A percentile compares a stretch with the other conserved stretches of the same genome.
phyloP scores from a whole-genome alignment of 2,329 filamentous ascomycete genomes.

The Hypomyces rosellus region DNA sequence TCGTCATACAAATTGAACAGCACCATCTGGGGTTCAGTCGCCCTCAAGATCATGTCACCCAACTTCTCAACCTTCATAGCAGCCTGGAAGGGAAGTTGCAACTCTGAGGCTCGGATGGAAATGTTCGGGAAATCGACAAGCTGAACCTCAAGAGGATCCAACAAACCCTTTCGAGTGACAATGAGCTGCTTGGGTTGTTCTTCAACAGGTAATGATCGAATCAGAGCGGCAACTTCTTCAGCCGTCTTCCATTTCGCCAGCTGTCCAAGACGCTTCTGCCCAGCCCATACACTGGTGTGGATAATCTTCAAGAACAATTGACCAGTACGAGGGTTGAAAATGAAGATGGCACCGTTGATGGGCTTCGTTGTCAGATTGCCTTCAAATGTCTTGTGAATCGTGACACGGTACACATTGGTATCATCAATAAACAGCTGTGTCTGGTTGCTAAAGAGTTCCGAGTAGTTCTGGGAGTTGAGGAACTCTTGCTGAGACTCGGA shows the following conservation, averaged over 20 bases:
- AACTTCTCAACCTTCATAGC: constrained; percentile 99
- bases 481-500: constrained; percentile 99
- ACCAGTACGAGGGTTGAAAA: constrained; percentile 98
- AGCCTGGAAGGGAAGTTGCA: constrained; percentile 97
- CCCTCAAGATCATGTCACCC: constrained; percentile 96
- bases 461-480: constrained; percentile 98
- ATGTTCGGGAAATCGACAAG: constrained; percentile 98
- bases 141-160: constrained; percentile 96
- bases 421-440: constrained; percentile 99
- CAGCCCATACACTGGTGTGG: constrained; percentile 98
- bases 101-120: constrained; percentile 91
- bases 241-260: constrained; percentile 99
- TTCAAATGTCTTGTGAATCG: constrained; percentile 99
- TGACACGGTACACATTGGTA: constrained; percentile 98
- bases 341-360: constrained; percentile 99
- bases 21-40: constrained; percentile 99
- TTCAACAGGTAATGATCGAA: constrained; percentile 90
- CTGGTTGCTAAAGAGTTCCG: constrained; percentile 97
- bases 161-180: constrained; percentile 91
- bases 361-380: constrained; percentile 98
- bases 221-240: constrained; percentile 97
- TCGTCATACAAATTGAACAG: constrained; percentile 98
- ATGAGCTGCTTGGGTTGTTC: constrained; percentile 99
- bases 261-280: constrained; percentile 97
- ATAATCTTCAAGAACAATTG: constrained; percentile 99